Percentiles rank a stretch among this genome's conserved stretches.
phyloP scores from a whole-genome alignment of 78 protist species.

The Trichosphaerium sp. region DNA sequence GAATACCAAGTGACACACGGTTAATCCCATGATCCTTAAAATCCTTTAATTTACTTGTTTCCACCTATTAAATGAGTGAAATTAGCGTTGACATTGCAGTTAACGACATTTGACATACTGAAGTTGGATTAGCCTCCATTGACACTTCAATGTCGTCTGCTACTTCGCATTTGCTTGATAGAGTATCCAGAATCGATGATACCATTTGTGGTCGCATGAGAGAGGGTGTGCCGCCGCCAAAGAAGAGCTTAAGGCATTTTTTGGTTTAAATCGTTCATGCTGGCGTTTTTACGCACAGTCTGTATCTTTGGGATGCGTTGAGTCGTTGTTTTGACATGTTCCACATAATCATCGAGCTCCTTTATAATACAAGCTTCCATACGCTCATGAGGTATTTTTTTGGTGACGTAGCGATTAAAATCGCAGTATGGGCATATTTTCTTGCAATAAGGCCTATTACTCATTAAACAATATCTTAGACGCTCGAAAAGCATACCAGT shows the following conservation, averaged over 20 bases:
- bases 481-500: too few relatives aligned
- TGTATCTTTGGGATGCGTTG: too few relatives aligned
- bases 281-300: too few relatives aligned
- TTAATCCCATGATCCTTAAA: constrained; percentile 21
- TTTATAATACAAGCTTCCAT: constrained; percentile 1
- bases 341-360: too few relatives aligned
- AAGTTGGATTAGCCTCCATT: constrained; percentile 42
- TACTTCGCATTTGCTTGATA: background rate
- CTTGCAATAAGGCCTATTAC: constrained; percentile 50
- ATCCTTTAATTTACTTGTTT: background rate
- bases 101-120: background rate
- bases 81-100: background rate
- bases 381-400: background rate
- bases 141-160: too few relatives aligned
- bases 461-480: too few relatives aligned
- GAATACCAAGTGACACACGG: constrained; percentile 42
- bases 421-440: constrained; percentile 45
- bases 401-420: constrained; percentile 28
- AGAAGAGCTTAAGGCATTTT: constrained; percentile 24
- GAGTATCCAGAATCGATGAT: background rate
- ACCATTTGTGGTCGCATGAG: constrained; percentile 5
- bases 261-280: background rate
- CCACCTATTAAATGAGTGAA: background rate
- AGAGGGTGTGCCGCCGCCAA: constrained; percentile 62
- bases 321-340: too few relatives aligned